phyloP scores from a whole-genome alignment of 2,329 filamentous ascomycete species.

The Xylariaceae sp. region DNA sequence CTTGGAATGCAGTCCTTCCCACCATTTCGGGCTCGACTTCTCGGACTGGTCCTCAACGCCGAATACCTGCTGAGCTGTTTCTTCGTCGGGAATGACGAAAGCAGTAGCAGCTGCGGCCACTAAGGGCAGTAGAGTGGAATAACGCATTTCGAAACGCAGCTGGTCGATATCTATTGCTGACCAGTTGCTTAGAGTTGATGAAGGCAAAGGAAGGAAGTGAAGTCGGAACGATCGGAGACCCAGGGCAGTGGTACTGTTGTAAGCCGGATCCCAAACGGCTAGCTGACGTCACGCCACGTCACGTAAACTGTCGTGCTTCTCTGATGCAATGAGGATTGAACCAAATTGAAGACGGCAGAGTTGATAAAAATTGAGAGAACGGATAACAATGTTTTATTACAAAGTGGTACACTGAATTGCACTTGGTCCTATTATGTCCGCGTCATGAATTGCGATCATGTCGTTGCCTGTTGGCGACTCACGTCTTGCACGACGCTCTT shows the following conservation, averaged over 20 bases:
- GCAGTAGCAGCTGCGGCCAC: conserved; percentile 10
- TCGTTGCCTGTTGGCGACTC: background rate
- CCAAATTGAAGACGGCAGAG: background rate
- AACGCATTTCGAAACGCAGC: conserved; percentile 12
- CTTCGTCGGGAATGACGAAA: conserved; percentile 30
- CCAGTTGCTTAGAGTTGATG: background rate
- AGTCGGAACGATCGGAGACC: background rate
- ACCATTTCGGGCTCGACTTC: conserved; percentile 6
- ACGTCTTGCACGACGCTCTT: background rate
- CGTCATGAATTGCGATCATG: background rate
- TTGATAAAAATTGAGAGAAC: background rate
- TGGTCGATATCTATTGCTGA: background rate
- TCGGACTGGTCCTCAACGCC: conserved; percentile 15
- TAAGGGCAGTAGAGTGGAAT: conserved; percentile 15
- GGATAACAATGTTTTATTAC: background rate
- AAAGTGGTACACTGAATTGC: background rate
- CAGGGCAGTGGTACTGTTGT: background rate
- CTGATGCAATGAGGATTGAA: background rate
- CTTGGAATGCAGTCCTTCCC: conserved; percentile 6
- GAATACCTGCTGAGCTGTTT: conserved; percentile 26
- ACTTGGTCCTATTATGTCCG: background rate
- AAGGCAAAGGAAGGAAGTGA: background rate
- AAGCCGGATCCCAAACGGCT: background rate
- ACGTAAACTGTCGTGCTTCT: background rate
- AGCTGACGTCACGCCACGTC: background rate